These are phyloP conservation scores for Tetrapyrgos nigripes DNA, from an alignment of 1,284 basidiomycete genomes.

Conservation along the genomic window DNA sequence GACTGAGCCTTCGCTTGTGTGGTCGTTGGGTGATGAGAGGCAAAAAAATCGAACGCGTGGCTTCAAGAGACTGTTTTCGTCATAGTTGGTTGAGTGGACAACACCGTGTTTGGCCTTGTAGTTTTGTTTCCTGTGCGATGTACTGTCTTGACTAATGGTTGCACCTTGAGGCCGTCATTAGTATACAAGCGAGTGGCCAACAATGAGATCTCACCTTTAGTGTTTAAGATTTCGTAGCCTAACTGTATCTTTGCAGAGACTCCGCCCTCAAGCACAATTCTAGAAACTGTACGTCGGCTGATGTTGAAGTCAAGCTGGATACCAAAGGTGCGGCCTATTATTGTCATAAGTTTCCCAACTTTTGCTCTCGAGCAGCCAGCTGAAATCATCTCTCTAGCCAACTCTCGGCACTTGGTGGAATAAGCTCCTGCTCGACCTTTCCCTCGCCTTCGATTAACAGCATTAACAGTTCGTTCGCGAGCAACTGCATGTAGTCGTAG, in stretches of 20 bases:
- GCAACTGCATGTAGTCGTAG: no score
- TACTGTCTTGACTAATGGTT: no score
- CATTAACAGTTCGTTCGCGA: no score
- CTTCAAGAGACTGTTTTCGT: no score
- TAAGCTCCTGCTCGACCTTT: no score
- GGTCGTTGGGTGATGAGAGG: no score
- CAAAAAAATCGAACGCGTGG: constrained; percentile 12
- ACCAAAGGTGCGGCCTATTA: not conserved
- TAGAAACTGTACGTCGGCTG: constrained; percentile 3
- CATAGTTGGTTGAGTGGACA: no score
- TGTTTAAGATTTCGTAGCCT: constrained; percentile 12
- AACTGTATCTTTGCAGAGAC: no score
- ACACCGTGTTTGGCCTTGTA: constrained; percentile 10
- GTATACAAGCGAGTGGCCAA: not conserved
- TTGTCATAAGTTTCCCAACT: not conserved
- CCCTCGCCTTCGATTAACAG: no score
- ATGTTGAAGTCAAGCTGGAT: not conserved
- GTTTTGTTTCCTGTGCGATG: constrained; percentile 11
- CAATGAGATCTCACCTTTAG: constrained; percentile 10
- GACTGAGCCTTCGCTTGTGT: constrained; percentile 4
- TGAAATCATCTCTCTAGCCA: not conserved
- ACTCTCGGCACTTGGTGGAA: no score
- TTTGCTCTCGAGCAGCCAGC: no score
- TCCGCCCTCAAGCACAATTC: not conserved
- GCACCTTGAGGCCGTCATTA: constrained; percentile 1